Evolutionary conservation across 441 rosid species (phyloP), one percentile per base, ranked within the genome.

Genomic region (California macrophylla): DNA sequence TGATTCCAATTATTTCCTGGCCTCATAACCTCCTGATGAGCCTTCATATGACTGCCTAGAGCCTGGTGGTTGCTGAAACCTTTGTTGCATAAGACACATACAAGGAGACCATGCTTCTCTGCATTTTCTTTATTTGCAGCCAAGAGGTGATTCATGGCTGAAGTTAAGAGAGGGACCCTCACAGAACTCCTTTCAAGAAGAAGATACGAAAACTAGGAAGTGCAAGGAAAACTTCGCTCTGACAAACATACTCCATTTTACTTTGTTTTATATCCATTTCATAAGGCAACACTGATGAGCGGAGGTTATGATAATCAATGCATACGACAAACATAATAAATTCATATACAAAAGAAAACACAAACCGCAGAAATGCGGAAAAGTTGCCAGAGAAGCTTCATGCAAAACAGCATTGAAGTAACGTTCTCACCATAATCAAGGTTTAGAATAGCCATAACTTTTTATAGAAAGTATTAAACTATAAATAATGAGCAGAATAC

Each of bases 31-130:
- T 21, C 72, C 36, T 38, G 74, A 70, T 78, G 78, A 67, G 34
- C 26, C 80, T 56, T 81, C 25, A 69, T 34, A 58, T 81, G 84
- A n/a, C 72, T 69, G 9, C 71, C 68, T 34, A 81, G 72, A 30
- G 78, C 75, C 21, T 21, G 73, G 54, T 67, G 72, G 73, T 42
- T 69, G 30, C 58, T 16, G 54, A 78, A 76, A 16, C 42, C 50
- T 67, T 62, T 60, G 24, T 68, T 70, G 78, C 82, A 79, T 50
- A 66, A 71, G 61, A 56, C 18, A 76, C 79, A 82, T 50, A 69
- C 36, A 68, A 47, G 26, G 4, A 16, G 6, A 75, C 15, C 7
- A 34, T 16, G 65, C 65, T 56, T 72, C 62, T 68, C 65, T 18
- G 54, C 66, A 40, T 69, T 80, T 72, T 67, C 70, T 63, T 21